A percentile compares a stretch with the other conserved stretches of the same genome.
Evolutionary conservation across 441 rosid species (phyloP).

Genomic region (Syzygium syzygioides): DNA sequence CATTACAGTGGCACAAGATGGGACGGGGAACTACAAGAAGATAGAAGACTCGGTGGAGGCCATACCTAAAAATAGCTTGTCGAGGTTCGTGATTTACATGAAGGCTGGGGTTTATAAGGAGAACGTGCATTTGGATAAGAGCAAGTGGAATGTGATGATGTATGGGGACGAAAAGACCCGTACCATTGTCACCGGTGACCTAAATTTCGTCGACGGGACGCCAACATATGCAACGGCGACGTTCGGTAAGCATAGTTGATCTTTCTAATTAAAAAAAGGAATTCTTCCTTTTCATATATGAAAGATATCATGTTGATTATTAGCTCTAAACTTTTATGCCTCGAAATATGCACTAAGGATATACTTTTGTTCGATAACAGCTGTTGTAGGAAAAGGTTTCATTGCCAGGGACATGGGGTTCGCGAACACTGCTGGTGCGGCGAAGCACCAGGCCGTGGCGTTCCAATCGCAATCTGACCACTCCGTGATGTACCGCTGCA

Average conservation of each 20-base stretch:
- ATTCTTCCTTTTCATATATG: background rate
- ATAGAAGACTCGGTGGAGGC: constrained; percentile 39
- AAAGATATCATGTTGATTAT: background rate
- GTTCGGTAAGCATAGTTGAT: constrained; percentile 30
- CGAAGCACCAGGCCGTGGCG: constrained; percentile 85
- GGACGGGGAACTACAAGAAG: constrained; percentile 36
- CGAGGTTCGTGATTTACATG: constrained; percentile 51
- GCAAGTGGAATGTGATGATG: constrained; percentile 72
- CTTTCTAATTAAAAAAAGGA: background rate
- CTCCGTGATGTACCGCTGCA: constrained; percentile 45
- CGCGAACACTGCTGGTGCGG: constrained; percentile 65
- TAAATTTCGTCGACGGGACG: constrained; percentile 56
- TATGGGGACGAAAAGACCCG: constrained; percentile 53
- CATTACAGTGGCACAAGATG: constrained; percentile 55
- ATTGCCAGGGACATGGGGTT: constrained; percentile 53
- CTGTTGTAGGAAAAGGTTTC: constrained; percentile 61
- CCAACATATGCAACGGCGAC: constrained; percentile 72
- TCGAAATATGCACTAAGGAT: background rate
- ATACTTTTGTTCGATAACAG: constrained; percentile 17
- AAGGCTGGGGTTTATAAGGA: constrained; percentile 55
- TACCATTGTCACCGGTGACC: constrained; percentile 49
- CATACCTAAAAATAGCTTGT: constrained; percentile 42
- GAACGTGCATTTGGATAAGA: constrained; percentile 57
- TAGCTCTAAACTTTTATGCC: background rate
- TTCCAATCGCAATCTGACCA: constrained; percentile 67